Evolutionary conservation across 176 grass and related monocot genomes (phyloP).

Genomic region (Urochloa ruziziensis): DNA sequence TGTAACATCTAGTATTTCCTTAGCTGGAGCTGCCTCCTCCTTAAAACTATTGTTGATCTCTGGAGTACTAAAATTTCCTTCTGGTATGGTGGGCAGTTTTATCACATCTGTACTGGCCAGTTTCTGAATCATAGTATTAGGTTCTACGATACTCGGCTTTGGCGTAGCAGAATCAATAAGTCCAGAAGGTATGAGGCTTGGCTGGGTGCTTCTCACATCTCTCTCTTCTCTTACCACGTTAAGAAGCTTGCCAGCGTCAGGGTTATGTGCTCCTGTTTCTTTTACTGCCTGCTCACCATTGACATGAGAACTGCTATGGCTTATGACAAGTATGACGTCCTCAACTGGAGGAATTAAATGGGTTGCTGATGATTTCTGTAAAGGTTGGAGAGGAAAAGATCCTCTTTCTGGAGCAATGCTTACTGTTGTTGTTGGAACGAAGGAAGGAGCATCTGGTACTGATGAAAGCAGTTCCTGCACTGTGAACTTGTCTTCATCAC

Average conservation of each 20-base stretch:
- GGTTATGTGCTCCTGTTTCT: constrained; percentile 34
- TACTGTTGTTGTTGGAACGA: constrained; percentile 45
- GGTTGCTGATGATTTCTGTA: constrained; percentile 43
- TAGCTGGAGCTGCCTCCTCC: constrained; percentile 54
- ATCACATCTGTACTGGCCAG: constrained; percentile 32
- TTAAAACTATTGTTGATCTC: constrained; percentile 45
- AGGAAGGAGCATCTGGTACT: constrained; percentile 47
- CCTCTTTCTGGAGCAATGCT: constrained; percentile 21
- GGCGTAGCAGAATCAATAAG: constrained; percentile 33
- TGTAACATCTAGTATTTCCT: constrained; percentile 85
- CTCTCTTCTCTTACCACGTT: constrained; percentile 62
- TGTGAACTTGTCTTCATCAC: constrained; percentile 81
- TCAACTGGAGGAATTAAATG: constrained; percentile 60
- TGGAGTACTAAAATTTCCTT: constrained; percentile 36
- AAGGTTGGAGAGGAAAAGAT: constrained; percentile 31
- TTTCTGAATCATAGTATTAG: constrained; percentile 30
- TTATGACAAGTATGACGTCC: constrained; percentile 86
- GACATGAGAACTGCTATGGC: constrained; percentile 66
- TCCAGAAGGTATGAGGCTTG: constrained; percentile 28
- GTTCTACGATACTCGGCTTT: constrained; percentile 42
- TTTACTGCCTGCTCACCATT: constrained; percentile 42
- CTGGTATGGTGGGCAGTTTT: constrained; percentile 28
- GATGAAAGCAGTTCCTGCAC: constrained; percentile 89
- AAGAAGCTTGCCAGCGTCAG: constrained; percentile 29
- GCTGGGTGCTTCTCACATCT: constrained; percentile 48